A percentile compares a stretch with the other conserved stretches of the same genome.
phyloP scores from a whole-genome alignment of 139 green algal genomes.

The Pleodorina starrii region DNA sequence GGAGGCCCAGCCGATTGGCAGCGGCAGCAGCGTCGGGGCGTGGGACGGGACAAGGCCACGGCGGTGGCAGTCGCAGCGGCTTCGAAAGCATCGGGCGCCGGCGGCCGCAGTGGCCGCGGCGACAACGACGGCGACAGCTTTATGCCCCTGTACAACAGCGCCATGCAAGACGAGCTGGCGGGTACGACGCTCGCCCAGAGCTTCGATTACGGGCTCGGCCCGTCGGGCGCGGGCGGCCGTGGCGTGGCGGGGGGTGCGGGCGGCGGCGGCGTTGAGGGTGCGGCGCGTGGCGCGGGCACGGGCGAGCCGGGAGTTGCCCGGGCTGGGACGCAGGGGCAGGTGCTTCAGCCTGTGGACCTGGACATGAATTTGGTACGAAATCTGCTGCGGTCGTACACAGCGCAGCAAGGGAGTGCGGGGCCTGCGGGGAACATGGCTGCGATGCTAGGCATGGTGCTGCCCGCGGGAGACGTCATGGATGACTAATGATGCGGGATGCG shows the following conservation, averaged over 20 bases:
- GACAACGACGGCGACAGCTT: neutral
- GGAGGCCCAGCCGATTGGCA: too few species aligned
- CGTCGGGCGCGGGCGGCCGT: neutral
- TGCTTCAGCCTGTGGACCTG: constrained; percentile 54
- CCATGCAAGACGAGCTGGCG: constrained; percentile 28
- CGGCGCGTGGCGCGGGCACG: too few species aligned
- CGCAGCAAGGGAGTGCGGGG: constrained; percentile 53
- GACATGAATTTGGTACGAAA: constrained; percentile 65
- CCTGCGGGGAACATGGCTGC: constrained; percentile 58
- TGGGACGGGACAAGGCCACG: too few species aligned
- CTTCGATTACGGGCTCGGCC: neutral
- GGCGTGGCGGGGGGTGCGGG: neutral
- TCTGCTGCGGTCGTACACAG: constrained; percentile 43
- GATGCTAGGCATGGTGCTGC: constrained; percentile 55
- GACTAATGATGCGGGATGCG: too few species aligned
- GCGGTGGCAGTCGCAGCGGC: too few species aligned
- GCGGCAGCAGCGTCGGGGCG: too few species aligned
- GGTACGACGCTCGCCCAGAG: constrained; percentile 34
- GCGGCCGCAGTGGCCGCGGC: too few species aligned
- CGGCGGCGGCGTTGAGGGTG: too few species aligned
- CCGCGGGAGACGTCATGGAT: constrained; percentile 1
- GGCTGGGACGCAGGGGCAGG: neutral
- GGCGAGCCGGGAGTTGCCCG: neutral
- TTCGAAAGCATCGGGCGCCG: too few species aligned
- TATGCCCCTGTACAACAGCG: constrained; percentile 19